These are phyloP conservation scores for Daedaleopsis sinensis DNA, from an alignment of 768 basidiomycete species.

Conservation along the genomic window DNA sequence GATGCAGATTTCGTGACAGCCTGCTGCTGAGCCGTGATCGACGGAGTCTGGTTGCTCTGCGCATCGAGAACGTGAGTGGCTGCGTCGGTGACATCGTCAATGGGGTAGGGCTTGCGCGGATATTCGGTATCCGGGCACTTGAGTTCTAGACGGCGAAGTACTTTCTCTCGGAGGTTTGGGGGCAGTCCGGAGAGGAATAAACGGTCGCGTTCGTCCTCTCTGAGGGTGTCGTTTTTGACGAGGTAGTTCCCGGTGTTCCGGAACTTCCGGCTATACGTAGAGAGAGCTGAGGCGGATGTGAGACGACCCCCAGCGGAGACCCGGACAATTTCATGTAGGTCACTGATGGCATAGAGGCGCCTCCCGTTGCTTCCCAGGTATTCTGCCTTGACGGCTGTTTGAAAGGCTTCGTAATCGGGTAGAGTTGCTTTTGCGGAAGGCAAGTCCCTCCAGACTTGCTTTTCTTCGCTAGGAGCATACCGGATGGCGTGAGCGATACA, in stretches of 20 bases:
- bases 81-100: constrained; percentile 26
- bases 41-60: not conserved
- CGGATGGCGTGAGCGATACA: constrained; percentile 4
- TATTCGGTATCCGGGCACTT: constrained; percentile 24
- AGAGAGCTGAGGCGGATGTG: not conserved
- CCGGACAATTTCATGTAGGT: constrained; percentile 29
- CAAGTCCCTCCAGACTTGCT: constrained; percentile 2
- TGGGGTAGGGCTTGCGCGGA: constrained; percentile 29
- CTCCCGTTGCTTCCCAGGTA: constrained; percentile 26
- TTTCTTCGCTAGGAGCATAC: constrained; percentile 3
- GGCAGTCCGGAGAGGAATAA: constrained; percentile 24
- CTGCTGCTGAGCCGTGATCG: not conserved
- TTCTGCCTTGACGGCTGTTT: constrained; percentile 24
- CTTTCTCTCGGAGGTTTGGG: not conserved
- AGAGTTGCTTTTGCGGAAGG: not conserved
- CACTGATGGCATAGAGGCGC: constrained; percentile 21
- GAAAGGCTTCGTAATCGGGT: constrained; percentile 27
- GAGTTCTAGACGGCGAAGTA: constrained; percentile 23
- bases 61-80: constrained; percentile 23
- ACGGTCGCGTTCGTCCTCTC: constrained; percentile 24
- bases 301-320: constrained; percentile 9
- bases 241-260: constrained; percentile 23
- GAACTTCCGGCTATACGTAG: constrained; percentile 27
- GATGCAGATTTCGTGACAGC: too few relatives aligned
- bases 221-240: constrained; percentile 18